Percentiles rank a stretch among this genome's conserved stretches.
Evolutionary conservation across 2,329 filamentous ascomycete species (phyloP).

Genomic region (Penicillium expansum): DNA sequence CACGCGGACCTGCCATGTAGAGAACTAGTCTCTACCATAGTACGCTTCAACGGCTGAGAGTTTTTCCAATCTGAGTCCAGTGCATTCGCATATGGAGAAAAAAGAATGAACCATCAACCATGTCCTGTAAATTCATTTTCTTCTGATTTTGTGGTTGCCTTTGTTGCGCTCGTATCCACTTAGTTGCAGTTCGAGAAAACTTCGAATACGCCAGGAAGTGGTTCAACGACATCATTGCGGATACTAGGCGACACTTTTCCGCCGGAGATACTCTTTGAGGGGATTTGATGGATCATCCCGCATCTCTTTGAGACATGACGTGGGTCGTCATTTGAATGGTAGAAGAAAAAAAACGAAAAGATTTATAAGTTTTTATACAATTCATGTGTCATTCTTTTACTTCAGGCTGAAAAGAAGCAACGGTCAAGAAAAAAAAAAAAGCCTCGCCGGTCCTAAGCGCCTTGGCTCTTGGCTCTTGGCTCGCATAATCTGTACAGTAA

Average conservation of each 20-base stretch:
- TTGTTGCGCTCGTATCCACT: background rate
- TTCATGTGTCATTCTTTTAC: background rate
- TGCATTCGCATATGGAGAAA: background rate
- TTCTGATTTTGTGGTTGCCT: background rate
- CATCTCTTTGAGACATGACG: background rate
- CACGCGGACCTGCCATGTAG: background rate
- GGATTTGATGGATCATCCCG: background rate
- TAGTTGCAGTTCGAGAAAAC: slow-evolving; percentile 6
- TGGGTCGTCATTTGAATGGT: background rate
- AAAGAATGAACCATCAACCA: background rate
- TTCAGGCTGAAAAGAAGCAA: slow-evolving; percentile 3
- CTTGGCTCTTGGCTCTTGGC: slow-evolving; percentile 3
- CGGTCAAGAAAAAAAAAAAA: too few relatives aligned
- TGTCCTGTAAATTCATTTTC: background rate
- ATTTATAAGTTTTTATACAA: background rate
- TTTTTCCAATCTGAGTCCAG: background rate
- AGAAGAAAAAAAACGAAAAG: background rate
- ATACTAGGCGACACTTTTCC: background rate
- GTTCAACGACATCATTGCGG: slow-evolving; percentile 13
- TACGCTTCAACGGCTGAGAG: background rate
- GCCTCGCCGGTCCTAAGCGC: background rate
- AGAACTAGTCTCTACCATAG: background rate
- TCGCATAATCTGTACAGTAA: background rate
- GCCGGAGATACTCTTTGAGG: background rate
- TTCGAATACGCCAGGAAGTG: background rate